phyloP scores from a whole-genome alignment of 352 stramenopile genomes.

The Phytophthora meadii region DNA sequence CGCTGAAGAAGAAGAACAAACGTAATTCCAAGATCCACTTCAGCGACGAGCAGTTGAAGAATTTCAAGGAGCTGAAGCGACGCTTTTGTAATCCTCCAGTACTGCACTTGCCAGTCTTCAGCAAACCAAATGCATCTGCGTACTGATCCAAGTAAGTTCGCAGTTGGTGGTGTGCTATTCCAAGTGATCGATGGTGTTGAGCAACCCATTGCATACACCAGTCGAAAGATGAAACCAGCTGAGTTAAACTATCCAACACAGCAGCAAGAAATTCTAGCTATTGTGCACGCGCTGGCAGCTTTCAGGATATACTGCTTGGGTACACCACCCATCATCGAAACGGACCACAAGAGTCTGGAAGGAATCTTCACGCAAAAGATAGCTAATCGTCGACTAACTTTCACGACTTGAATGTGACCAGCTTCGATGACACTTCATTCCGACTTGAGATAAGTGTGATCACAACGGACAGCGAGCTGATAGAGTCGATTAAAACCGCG shows the following conservation, averaged over 20 bases:
- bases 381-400: conserved; percentile 13
- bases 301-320: background rate
- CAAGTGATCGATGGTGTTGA: conserved; percentile 16
- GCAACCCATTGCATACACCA: conserved; percentile 11
- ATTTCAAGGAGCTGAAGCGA: conserved; percentile 16
- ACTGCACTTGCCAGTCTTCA: conserved; percentile 11
- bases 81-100: conserved; percentile 6
- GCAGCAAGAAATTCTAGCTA: conserved; percentile 19
- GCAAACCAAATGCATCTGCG: conserved; percentile 13
- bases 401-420: no score
- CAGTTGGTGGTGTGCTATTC: conserved; percentile 9
- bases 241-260: conserved; percentile 21
- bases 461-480: no score
- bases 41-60: conserved; percentile 5
- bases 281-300: conserved; percentile 16
- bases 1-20: conserved; percentile 18
- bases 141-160: conserved; percentile 13
- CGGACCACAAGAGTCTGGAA: conserved; percentile 26
- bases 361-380: conserved; percentile 26
- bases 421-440: no score
- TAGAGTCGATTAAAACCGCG: no score
- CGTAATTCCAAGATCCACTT: conserved; percentile 17
- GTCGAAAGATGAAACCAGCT: conserved; percentile 30
- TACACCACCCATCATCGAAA: background rate
- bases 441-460: no score